Conservation (phyloP, 176 grass and related monocot genomes). For the Oryza meyeriana region DNA sequence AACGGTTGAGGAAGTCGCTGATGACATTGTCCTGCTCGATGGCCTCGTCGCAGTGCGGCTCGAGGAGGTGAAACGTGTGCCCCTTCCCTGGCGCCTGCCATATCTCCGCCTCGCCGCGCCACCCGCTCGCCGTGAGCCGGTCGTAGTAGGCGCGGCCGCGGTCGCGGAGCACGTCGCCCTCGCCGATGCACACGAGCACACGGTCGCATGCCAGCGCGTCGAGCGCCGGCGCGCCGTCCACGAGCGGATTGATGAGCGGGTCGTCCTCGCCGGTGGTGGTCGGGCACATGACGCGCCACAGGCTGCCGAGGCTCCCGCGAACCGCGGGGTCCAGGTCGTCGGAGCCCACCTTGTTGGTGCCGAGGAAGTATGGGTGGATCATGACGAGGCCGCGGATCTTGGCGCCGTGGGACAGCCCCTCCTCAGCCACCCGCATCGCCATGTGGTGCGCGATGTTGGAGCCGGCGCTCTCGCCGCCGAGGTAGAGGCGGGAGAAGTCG, state of each 20-base stretch:
- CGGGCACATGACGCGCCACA: slow-evolving; percentile 63
- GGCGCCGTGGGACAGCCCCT: slow-evolving; percentile 35
- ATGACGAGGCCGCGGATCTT: slow-evolving; percentile 52
- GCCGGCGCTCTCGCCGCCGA: slow-evolving; percentile 80
- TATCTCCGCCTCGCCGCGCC: slow-evolving; percentile 40
- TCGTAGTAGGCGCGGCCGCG: slow-evolving; percentile 53
- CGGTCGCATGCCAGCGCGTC: slow-evolving; percentile 35
- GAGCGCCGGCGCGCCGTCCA: slow-evolving; percentile 25
- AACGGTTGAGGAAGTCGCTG: slow-evolving; percentile 44
- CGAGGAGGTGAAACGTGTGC: slow-evolving; percentile 57
- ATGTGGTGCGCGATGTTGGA: slow-evolving; percentile 82
- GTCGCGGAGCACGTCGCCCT: slow-evolving; percentile 55
- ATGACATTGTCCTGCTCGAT: slow-evolving; percentile 56
- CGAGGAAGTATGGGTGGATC: slow-evolving; percentile 85
- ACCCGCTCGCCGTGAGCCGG: slow-evolving; percentile 39
- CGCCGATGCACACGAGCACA: slow-evolving; percentile 49
- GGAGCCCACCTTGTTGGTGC: slow-evolving; percentile 44
- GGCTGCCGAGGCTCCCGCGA: slow-evolving; percentile 38
- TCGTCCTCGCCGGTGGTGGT: slow-evolving; percentile 49
- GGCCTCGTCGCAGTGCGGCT: slow-evolving; percentile 44
- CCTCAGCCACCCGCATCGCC: slow-evolving; percentile 44
- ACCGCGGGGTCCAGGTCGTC: slow-evolving; percentile 31
- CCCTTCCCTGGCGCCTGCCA: slow-evolving; percentile 51
- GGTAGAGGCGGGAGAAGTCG: slow-evolving; percentile 66
- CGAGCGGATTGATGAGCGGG: slow-evolving; percentile 57